These are phyloP conservation scores for Adiantum capillusveneris DNA, from an alignment of 75 land plant species.

Conservation along the genomic window DNA sequence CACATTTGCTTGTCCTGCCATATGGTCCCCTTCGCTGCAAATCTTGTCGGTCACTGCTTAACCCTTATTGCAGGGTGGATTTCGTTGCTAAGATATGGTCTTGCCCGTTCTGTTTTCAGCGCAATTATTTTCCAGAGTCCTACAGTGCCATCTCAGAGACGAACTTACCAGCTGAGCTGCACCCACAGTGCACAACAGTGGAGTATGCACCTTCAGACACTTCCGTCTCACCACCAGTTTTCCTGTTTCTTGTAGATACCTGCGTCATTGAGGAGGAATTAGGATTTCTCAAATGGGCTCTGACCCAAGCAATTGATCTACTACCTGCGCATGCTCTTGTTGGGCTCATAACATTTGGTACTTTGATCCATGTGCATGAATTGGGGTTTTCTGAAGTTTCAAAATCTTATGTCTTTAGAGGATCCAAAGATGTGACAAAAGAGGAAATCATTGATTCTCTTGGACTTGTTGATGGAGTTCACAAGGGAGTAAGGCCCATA, in stretches of 20 bases:
- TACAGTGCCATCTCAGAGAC: conserved; percentile 51
- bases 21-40: conserved; percentile 91
- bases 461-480: conserved; percentile 39
- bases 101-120: conserved; percentile 86
- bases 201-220: conserved; percentile 50
- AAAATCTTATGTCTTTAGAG: conserved; percentile 79
- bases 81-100: conserved; percentile 82
- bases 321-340: conserved; percentile 48
- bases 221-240: conserved; percentile 47
- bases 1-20: conserved; percentile 39
- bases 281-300: conserved; percentile 52
- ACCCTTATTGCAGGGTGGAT: conserved; percentile 78
- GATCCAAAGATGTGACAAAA: conserved; percentile 65
- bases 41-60: conserved; percentile 78
- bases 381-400: conserved; percentile 77
- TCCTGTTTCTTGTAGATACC: conserved; percentile 84
- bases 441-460: conserved; percentile 74
- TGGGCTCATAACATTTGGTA: conserved; percentile 74
- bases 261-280: conserved; percentile 93
- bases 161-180: conserved; percentile 78
- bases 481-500: conserved; percentile 13
- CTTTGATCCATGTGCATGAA: conserved; percentile 81
- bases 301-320: conserved; percentile 74
- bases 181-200: conserved; percentile 78
- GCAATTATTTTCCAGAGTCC: conserved; percentile 80